Conservation (phyloP, 768 basidiomycete species). For the Rickenella mellea region DNA sequence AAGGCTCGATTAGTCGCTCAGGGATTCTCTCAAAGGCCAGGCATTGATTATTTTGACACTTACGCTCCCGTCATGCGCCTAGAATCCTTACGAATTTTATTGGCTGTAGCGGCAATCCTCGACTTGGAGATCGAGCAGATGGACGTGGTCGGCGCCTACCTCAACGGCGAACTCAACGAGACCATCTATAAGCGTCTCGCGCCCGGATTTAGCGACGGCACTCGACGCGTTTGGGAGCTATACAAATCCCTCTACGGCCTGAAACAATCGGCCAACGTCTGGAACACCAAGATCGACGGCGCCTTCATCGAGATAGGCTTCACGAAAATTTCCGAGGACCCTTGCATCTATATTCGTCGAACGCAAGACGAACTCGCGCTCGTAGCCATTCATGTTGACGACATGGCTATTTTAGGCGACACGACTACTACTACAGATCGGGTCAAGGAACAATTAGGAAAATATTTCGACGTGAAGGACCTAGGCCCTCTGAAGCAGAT, state of each 20-base stretch:
- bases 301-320: slow-evolving; percentile 23
- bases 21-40: slow-evolving; percentile 31
- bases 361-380: slow-evolving; percentile 8
- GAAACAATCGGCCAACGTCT: slow-evolving; percentile 24
- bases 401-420: slow-evolving; percentile 24
- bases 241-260: slow-evolving; percentile 24
- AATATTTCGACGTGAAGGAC: slow-evolving; percentile 23
- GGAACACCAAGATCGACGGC: slow-evolving; percentile 24
- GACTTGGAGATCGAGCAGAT: slow-evolving; percentile 29
- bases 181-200: slow-evolving; percentile 11
- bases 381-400: slow-evolving; percentile 28
- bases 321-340: slow-evolving; percentile 17
- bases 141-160: slow-evolving; percentile 31
- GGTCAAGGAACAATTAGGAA: slow-evolving; percentile 19
- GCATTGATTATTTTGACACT: slow-evolving; percentile 31
- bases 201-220: background rate
- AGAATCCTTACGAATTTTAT: slow-evolving; percentile 27
- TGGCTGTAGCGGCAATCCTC: slow-evolving; percentile 22
- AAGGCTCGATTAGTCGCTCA: slow-evolving; percentile 33
- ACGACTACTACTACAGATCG: slow-evolving; percentile 9
- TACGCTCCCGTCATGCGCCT: slow-evolving; percentile 30
- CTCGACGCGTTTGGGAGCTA: slow-evolving; percentile 10
- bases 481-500: slow-evolving; percentile 20
- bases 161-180: slow-evolving; percentile 17
- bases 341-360: slow-evolving; percentile 22